Base-by-base conservation (phyloP, 495 filamentous ascomycete genomes). In the Daldinia concentrica region DNA sequence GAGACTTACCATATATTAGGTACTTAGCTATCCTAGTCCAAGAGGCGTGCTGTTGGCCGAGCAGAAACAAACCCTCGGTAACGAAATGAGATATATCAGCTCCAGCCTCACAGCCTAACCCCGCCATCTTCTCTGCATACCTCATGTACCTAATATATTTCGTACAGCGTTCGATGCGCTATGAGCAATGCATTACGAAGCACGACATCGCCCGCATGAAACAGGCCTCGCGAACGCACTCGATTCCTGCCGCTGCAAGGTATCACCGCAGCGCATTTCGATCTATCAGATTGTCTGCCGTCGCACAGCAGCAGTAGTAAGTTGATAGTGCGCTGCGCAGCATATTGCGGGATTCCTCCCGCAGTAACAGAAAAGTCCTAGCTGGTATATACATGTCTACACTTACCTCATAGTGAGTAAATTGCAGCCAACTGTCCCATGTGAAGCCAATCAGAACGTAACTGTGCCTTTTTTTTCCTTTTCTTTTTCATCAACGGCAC, bases 41-140 rank as follows among this genome's bases (percentile, higher is more conserved):
- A 45, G 4, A 45, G 4, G n/a, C n/a, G 17, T 8, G 41, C 17
- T n/a, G 15, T 48, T 22, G 11, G 17, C 0, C 8, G 9, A 24
- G 19, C 8, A 24, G 17, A 22, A 48, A 22, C 17, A 48, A 30
- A n/a, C 55, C 3, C 29, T 55, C 51, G 26, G n/a, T 11, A 55
- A 4, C 51, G 51, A 30, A 32, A 48, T 48, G 26, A 32, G 14
- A 32, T 7, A 54, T 24, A 30, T 55, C 51, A 55, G 51, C 51
- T 32, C 51, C 51, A 55, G 51, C 51, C 51, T 55, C 51, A 55
- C 51, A 55, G 51, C 26, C 51, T 59, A n/a, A 48, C 43, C 43
- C 43, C 43, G 43, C 43, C 43, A 24, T 48, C 1, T 48, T 22
- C 43, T 41, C 8, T 41, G 39, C 39, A 41, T 48, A 14, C 6